Evolutionary conservation across 192 early-diverging fungal species (phyloP).

Genomic region (Pecoramyces ruminantium): DNA sequence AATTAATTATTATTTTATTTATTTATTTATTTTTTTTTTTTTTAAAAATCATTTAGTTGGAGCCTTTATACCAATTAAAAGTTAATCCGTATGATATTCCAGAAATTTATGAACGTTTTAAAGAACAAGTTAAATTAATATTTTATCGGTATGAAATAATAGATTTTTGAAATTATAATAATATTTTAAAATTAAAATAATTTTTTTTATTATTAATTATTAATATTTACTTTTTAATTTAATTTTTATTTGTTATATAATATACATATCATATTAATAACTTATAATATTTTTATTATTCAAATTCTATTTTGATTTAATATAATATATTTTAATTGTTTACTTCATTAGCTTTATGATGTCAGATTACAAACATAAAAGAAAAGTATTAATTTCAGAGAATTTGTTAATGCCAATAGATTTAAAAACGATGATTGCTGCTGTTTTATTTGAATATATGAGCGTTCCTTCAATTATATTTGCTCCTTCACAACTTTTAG

Average conservation of each 20-base stretch:
- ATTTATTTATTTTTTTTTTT: no score
- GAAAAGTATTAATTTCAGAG: neutral
- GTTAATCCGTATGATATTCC: neutral
- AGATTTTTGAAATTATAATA: no score
- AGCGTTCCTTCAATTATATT: constrained; percentile 57
- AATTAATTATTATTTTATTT: no score
- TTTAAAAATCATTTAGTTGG: no score
- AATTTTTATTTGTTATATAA: neutral
- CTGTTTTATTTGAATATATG: constrained; percentile 9
- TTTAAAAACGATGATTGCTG: neutral
- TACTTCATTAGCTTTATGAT: neutral
- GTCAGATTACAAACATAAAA: neutral
- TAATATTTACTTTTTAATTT: constrained; percentile 57
- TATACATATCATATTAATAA: no score
- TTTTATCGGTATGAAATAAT: neutral
- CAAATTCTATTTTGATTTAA: no score
- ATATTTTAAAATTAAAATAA: no score
- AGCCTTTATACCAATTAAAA: neutral
- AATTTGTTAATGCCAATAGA: neutral
- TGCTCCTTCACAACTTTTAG: constrained; percentile 47
- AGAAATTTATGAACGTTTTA: neutral
- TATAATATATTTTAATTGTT: neutral
- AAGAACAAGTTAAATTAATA: neutral
- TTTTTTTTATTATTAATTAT: neutral
- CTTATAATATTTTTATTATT: no score